Percentiles rank a stretch among this genome's conserved stretches.
phyloP scores from a whole-genome alignment of 164 flowering plant species.

The Saururus chinensis region DNA sequence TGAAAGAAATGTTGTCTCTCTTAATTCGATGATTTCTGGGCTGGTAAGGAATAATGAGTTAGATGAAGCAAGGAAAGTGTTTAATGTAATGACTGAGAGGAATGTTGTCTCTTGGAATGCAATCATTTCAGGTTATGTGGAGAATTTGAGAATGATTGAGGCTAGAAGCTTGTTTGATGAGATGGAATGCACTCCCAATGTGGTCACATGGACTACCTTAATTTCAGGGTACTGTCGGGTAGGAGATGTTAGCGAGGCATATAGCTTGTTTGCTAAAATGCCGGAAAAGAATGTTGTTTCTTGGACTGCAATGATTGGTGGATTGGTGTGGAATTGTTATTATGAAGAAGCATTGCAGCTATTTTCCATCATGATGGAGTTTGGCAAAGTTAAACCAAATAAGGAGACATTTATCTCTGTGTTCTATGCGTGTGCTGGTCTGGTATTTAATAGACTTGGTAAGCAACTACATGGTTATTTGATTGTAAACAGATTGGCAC shows the following conservation, averaged over 20 bases:
- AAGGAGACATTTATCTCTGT: conserved; percentile 42
- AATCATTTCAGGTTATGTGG: conserved; percentile 38
- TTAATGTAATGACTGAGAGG: conserved; percentile 30
- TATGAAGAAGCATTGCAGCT: conserved; percentile 33
- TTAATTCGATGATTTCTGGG: conserved; percentile 52
- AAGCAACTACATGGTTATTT: conserved; percentile 46
- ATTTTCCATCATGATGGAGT: conserved; percentile 25
- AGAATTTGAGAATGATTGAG: conserved; percentile 32
- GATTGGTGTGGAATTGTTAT: conserved; percentile 50
- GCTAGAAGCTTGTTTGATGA: conserved; percentile 36
- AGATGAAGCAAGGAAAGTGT: conserved; percentile 33
- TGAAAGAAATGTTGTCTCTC: conserved; percentile 38
- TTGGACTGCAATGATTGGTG: conserved; percentile 71
- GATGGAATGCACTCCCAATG: conserved; percentile 30
- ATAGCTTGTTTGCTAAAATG: conserved; percentile 34
- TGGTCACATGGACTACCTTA: conserved; percentile 58
- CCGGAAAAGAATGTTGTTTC: conserved; percentile 51
- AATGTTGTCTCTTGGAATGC: conserved; percentile 39
- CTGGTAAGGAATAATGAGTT: conserved; percentile 35
- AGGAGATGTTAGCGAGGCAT: conserved; percentile 40
- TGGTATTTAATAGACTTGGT: conserved; percentile 29
- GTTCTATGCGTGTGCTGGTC: conserved; percentile 47
- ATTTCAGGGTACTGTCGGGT: conserved; percentile 44
- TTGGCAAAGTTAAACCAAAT: conserved; percentile 23
- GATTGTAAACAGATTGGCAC: conserved; percentile 23